Evolutionary conservation across 2,329 filamentous ascomycete species (phyloP).

Genomic region (Teratosphaeria destructans): DNA sequence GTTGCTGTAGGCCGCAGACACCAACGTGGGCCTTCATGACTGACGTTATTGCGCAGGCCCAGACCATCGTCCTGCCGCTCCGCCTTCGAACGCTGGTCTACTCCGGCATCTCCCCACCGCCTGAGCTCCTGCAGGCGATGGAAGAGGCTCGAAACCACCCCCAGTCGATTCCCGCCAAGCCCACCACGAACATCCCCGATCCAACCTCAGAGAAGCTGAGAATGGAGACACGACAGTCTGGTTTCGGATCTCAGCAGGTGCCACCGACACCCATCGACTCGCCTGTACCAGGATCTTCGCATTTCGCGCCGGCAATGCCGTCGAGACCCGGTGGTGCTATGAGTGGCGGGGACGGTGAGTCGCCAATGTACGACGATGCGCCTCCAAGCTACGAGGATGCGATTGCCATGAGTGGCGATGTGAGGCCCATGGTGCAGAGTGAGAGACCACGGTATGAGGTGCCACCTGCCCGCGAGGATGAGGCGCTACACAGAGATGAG

Average conservation of each 20-base stretch:
- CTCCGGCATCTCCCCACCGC: slow-evolving; percentile 76
- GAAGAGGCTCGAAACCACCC: slow-evolving; percentile 19
- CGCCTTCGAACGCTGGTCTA: slow-evolving; percentile 71
- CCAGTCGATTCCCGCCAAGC: slow-evolving; percentile 9
- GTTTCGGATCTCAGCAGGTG: slow-evolving; percentile 16
- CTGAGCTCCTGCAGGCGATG: slow-evolving; percentile 61
- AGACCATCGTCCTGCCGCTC: slow-evolving; percentile 68
- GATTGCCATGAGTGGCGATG: slow-evolving; percentile 55
- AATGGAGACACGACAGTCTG: slow-evolving; percentile 13
- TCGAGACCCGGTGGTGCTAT: slow-evolving; percentile 4
- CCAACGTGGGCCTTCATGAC: background rate
- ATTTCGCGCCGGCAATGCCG: slow-evolving; percentile 3
- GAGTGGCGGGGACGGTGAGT: background rate
- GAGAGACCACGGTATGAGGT: slow-evolving; percentile 55
- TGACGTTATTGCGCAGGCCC: slow-evolving; percentile 26
- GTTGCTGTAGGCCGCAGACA: background rate
- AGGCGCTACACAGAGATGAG: slow-evolving; percentile 19
- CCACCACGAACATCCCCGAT: slow-evolving; percentile 11
- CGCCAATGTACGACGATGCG: slow-evolving; percentile 46
- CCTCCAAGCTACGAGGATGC: slow-evolving; percentile 93
- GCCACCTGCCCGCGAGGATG: slow-evolving; percentile 25
- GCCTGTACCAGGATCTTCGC: background rate
- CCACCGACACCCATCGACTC: slow-evolving; percentile 15
- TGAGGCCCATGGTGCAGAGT: slow-evolving; percentile 59
- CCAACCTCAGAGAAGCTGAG: slow-evolving; percentile 14